These are phyloP conservation scores for Sugiyamaella xylanicola DNA, from an alignment of 1,139 yeast species.

Conservation along the genomic window DNA sequence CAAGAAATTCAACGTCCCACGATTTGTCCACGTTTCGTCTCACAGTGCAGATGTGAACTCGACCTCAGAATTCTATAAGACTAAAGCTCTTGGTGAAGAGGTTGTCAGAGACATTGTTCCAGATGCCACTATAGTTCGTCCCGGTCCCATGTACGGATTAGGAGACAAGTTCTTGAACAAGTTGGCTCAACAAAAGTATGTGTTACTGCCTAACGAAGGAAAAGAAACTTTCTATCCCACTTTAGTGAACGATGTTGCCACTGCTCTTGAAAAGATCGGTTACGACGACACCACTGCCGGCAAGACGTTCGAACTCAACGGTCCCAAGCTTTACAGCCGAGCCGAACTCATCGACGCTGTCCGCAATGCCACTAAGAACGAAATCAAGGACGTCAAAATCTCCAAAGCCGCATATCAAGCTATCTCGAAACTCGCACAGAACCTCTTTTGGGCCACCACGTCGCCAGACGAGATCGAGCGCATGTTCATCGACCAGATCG, in stretches of 20 bases:
- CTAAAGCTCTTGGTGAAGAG: constrained; percentile 80
- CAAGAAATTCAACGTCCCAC: constrained; percentile 71
- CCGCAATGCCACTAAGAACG: constrained; percentile 56
- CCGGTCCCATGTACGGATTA: constrained; percentile 78
- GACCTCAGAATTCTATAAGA: constrained; percentile 68
- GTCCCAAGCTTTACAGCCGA: constrained; percentile 67
- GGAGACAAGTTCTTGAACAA: constrained; percentile 72
- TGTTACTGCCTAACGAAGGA: constrained; percentile 67
- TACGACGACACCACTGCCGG: constrained; percentile 82
- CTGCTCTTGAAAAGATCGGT: constrained; percentile 76
- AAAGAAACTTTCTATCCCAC: constrained; percentile 69
- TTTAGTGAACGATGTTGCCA: constrained; percentile 78
- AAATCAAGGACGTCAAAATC: constrained; percentile 51
- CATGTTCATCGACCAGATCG: constrained; percentile 65
- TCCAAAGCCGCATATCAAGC: constrained; percentile 54
- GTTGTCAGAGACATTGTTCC: constrained; percentile 69
- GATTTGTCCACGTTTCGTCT: constrained; percentile 78
- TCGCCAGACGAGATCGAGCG: constrained; percentile 80
- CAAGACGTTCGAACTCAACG: constrained; percentile 72
- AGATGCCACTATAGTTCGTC: constrained; percentile 82
- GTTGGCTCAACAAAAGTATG: constrained; percentile 54
- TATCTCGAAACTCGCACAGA: constrained; percentile 57
- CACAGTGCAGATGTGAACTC: constrained; percentile 76
- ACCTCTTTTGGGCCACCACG: constrained; percentile 67
- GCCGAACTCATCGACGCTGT: constrained; percentile 71